Conservation (phyloP, 139 green algal genomes). For the Chlorella sp. region DNA sequence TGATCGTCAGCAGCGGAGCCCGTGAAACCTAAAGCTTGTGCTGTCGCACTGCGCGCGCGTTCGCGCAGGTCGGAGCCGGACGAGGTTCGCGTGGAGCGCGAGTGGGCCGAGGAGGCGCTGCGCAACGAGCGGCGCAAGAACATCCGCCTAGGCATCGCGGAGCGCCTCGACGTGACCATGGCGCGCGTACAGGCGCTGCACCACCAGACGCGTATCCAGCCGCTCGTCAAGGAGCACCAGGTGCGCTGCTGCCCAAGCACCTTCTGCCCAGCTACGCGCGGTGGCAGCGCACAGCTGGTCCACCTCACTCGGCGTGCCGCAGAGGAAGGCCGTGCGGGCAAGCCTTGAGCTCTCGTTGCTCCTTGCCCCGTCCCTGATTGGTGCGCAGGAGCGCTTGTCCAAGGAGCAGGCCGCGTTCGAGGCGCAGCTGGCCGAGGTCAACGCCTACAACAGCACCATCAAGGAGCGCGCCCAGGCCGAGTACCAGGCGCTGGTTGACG, state of each 20-base stretch:
- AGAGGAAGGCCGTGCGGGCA: too few species aligned
- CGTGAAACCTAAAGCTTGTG: too few species aligned
- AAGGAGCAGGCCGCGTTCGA: constrained; percentile 6
- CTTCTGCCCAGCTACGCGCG: too few species aligned
- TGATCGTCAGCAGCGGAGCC: too few species aligned
- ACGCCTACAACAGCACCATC: constrained; percentile 9
- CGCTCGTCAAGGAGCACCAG: constrained; percentile 3
- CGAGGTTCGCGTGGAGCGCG: constrained; percentile 24
- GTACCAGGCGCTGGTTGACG: constrained; percentile 9
- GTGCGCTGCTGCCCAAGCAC: not conserved
- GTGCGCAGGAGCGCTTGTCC: constrained; percentile 2
- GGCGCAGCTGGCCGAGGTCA: constrained; percentile 2
- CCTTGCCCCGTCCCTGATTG: too few species aligned
- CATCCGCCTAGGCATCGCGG: constrained; percentile 28
- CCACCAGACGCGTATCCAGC: constrained; percentile 16
- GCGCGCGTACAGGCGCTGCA: constrained; percentile 30
- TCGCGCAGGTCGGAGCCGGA: constrained; percentile 18
- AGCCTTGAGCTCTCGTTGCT: too few species aligned
- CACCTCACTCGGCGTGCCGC: too few species aligned
- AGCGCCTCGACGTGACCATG: constrained; percentile 36
- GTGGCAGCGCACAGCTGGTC: too few species aligned
- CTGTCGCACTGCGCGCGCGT: too few species aligned
- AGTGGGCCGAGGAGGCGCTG: constrained; percentile 45
- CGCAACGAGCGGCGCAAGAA: constrained; percentile 33
- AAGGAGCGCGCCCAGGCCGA: constrained; percentile 3